Base-by-base conservation (phyloP, 2,329 filamentous ascomycete genomes). In the Magnaporthiopsis rhizophila region DNA sequence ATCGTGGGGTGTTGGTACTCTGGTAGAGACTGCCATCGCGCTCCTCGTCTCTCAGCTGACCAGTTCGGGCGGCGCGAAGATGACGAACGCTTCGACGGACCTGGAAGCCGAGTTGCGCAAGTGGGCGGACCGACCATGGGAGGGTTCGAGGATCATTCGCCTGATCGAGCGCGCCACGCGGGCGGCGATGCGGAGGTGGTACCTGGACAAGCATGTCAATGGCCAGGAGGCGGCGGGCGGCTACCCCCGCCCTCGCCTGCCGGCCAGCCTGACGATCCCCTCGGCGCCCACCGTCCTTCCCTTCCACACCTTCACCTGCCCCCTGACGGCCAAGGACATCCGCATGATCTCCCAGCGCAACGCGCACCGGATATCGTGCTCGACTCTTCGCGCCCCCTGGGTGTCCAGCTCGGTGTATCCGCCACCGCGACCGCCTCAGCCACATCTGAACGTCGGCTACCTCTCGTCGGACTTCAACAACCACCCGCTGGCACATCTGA, bases 401-500 rank as follows among this genome's bases (percentile, higher is more conserved):
- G 83, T 99, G 61, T 89, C 94, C 8, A 73, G 78, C 59, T 87
- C 87, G 0, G 90, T 98, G 0, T 97, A 91, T 71, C 85, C 86
- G n/a, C 95, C 95, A 2, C 95, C 95, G 0, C 76, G 85, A 2
- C 93, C 95, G 1, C 95, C 95, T 1, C 83, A 80, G 58, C 92
- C 93, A 0, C 86, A 89, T 68, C 81, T 99, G n/a, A 94, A 92
- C 69, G 87, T 99, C 66, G 95, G 95, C 60, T 99, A 99, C 74
- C 88, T 99, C 53, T 98, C 95, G 3, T 98, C 95, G 0, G 95
- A 99, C 76, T 99, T 99, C 77, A 99, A 99, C 73, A 99, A 99
- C 71, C 95, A 99, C 73, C 95, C 95, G 4, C 80, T 99, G 45
- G 95, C 95, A 30, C 95, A 99, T 77, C 76, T 99, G 82, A 99